These are phyloP conservation scores for Trichoderma gamsii DNA, from an alignment of 495 filamentous ascomycete genomes.

Conservation along the genomic window DNA sequence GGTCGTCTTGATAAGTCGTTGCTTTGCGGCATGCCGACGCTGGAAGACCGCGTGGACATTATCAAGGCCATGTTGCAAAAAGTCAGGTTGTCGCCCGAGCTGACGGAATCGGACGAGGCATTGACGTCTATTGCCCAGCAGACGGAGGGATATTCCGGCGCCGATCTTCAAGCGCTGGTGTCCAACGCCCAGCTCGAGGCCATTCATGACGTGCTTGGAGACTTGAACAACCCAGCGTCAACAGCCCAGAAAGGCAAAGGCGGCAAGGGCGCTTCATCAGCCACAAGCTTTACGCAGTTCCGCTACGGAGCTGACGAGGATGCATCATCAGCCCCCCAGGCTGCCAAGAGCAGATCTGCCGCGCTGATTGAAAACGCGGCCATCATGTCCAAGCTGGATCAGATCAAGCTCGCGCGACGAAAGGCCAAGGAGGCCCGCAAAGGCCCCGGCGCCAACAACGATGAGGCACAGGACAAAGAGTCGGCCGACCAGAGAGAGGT, in stretches of 20 bases:
- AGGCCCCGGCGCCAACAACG: conserved; percentile 26
- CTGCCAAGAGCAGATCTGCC: conserved; percentile 34
- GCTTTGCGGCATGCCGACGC: conserved; percentile 76
- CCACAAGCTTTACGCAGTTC: conserved; percentile 70
- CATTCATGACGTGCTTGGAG: conserved; percentile 83
- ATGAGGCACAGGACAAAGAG: conserved; percentile 29
- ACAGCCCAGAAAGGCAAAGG: conserved; percentile 29
- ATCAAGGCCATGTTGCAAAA: conserved; percentile 74
- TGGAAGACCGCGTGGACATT: conserved; percentile 80
- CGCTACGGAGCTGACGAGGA: conserved; percentile 60
- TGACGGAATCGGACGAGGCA: conserved; percentile 46
- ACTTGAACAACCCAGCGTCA: conserved; percentile 38
- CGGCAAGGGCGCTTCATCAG: conserved; percentile 25
- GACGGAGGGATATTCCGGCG: conserved; percentile 91
- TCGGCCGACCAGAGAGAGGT: conserved; percentile 56
- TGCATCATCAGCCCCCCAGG: conserved; percentile 36
- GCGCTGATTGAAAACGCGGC: conserved; percentile 63
- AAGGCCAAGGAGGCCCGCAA: conserved; percentile 48
- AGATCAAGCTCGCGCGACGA: conserved; percentile 61
- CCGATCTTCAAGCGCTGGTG: conserved; percentile 88
- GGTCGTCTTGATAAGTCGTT: conserved; percentile 87
- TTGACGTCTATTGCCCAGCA: conserved; percentile 61
- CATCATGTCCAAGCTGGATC: conserved; percentile 66
- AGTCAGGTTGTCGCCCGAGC: conserved; percentile 57
- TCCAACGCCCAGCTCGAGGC: conserved; percentile 97